A percentile compares a stretch with the other conserved stretches of the same genome.
Conservation (phyloP, 257 asterid genomes). For the Fraxinus quadrangulata region DNA sequence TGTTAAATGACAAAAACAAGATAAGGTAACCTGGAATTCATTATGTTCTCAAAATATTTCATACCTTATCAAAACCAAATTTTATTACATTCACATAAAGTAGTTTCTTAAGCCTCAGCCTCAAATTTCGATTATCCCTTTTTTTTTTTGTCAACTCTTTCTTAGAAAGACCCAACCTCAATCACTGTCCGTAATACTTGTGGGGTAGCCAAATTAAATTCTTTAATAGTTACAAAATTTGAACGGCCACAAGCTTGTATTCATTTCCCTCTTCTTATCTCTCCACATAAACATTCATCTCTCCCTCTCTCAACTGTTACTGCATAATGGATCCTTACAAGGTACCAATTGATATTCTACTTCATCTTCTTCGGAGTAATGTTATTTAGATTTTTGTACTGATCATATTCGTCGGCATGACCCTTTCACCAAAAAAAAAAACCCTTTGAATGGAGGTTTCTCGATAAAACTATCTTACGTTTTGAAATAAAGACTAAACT, state of each 20-base stretch:
- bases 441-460: neutral
- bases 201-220: no score
- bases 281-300: neutral
- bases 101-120: conserved; percentile 1
- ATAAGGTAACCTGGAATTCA: conserved; percentile 11
- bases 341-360: conserved; percentile 32
- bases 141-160: neutral
- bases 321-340: conserved; percentile 71
- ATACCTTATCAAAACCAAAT: conserved; percentile 10
- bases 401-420: neutral
- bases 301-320: neutral
- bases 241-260: neutral
- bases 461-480: neutral
- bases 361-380: neutral
- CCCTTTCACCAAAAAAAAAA: neutral
- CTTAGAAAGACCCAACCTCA: neutral
- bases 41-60: conserved; percentile 7
- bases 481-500: no score
- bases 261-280: conserved; percentile 5
- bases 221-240: neutral
- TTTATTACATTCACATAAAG: conserved; percentile 19
- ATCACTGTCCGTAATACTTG: no score
- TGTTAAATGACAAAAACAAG: conserved; percentile 5
- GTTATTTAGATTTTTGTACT: neutral
- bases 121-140: conserved; percentile 1